These are phyloP conservation scores for Globisporangium irregulare DNA, from an alignment of 352 stramenopile genomes.

Conservation along the genomic window DNA sequence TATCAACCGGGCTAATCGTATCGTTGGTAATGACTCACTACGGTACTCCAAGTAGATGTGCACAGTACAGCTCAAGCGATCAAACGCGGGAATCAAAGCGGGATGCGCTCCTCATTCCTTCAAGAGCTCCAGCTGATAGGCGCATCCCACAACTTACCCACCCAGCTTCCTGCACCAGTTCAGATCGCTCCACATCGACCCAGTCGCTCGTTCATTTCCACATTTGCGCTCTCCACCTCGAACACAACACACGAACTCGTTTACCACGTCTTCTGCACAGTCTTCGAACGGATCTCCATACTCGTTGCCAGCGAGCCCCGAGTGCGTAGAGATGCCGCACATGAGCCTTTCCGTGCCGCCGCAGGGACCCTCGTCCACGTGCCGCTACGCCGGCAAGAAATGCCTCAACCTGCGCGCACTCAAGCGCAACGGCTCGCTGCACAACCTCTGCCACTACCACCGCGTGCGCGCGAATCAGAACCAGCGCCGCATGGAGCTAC, in stretches of 20 bases:
- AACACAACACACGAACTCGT: background rate
- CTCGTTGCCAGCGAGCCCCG: background rate
- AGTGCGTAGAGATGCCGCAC: background rate
- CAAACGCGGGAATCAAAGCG: too few species aligned
- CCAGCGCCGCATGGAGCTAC: slow-evolving; percentile 17
- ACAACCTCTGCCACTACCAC: slow-evolving; percentile 18
- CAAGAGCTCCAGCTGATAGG: background rate
- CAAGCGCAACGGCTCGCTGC: slow-evolving; percentile 17
- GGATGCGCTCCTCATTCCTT: background rate
- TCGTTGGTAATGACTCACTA: too few species aligned
- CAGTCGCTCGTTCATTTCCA: background rate
- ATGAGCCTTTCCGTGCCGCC: background rate
- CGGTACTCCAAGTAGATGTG: too few species aligned
- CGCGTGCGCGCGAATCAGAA: slow-evolving; percentile 16
- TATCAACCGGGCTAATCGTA: too few species aligned
- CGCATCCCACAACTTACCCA: background rate
- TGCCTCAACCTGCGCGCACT: slow-evolving; percentile 9
- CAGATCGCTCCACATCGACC: background rate
- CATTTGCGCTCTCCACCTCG: background rate
- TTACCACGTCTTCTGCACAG: background rate
- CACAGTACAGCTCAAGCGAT: too few species aligned
- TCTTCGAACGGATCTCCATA: background rate
- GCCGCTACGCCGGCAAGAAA: slow-evolving; percentile 16
- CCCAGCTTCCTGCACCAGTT: background rate
- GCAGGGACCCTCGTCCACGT: background rate